Evolutionary conservation across 1,284 basidiomycete genomes (phyloP), one percentile per base, ranked within the genome.

Genomic region (Stereum hirsutum): DNA sequence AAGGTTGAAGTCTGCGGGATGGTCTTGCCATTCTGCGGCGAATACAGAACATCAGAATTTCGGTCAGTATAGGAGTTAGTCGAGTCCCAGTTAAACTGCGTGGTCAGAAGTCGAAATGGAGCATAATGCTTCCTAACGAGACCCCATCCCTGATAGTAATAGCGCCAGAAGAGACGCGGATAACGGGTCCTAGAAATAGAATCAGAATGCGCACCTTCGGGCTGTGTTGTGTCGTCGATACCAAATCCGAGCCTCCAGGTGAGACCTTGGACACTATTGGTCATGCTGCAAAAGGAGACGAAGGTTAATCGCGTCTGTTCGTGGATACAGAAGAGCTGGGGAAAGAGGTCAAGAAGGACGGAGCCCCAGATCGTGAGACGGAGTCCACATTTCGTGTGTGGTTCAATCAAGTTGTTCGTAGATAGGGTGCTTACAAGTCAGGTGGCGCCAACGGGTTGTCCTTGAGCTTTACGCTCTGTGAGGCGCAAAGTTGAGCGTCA

Each of bases 191-290:
- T n/a, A n/a, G 17, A 19, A 17, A 12, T 35, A 35, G 15, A 10
- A 17, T 35, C 15, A n/a, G 33, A 5, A 23, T 14, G 52, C 61
- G 25, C 47, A 72, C 74, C 75, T 66, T 78, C 77, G 5, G 75
- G 75, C 53, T 72, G 58, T 19, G 60, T 54, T 6, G 66, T 60
- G 54, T 78, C 59, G 40, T 72, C 60, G 38, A 78, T 62, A 3
- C 76, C 76, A 53, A 72, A 78, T 1, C 68, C 76, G n/a, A 81
- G 64, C 42, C 76, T 61, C 75, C 76, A 81, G 11, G 76, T 78
- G 37, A 79, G 71, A 39, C 76, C 76, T 57, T 75, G 69, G 4
- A 74, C 60, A 45, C 69, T 72, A 55, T 75, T 75, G 11, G 66
- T 68, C 41, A 70, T 49, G 49, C 72, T 74, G 46, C 3, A 48